Evolutionary conservation across 148 eudicot genomes (phyloP), one percentile per base, ranked within the genome.

Genomic region (Cornus kousa): DNA sequence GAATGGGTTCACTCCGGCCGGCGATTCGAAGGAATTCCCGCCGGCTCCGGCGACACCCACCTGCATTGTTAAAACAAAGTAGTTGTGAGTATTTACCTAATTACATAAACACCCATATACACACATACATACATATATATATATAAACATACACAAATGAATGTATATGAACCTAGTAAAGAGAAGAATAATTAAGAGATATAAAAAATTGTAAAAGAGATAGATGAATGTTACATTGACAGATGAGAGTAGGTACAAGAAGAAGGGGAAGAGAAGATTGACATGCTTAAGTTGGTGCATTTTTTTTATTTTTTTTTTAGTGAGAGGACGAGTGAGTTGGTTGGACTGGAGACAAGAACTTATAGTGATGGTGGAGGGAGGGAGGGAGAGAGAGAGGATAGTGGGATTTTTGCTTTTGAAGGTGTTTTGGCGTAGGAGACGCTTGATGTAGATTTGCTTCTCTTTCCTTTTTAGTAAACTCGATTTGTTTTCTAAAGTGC

Each of bases 1-100:
- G 79, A 95, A 91, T 7, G 98, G 98, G 78, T 86, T 88, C 12
- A 82, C 88, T 70, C 77, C 79, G 14, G 83, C 70, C 11, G 55
- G 2, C 9, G 37, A 59, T 6, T 4, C 24, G 35, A 23, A 65
- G 39, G 65, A 67, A 9, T 5, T 14, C 37, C 23, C 40, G 23
- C 32, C 80, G 7, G 72, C 22, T 24, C 48, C 31, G 53, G 74
- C 71, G 0, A 62, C 2, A 11, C 8, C 75, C 17, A 86, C 89
- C 91, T 83, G 70, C 82, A 88, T 80, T 76, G 7, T 13, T 23
- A 57, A 0, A 10, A 50, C 22, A 33, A 57, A 57, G 20, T 19
- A 57, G 19, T 8, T 57, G 20, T 57, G 8, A 57, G 62, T 13
- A 57, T 57, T 6, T 43, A 39, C 5, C 0, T 4, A 57, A 1